Base-by-base conservation (phyloP, 495 filamentous ascomycete species). In the Aspergillus sclerotiicarbonarius region DNA sequence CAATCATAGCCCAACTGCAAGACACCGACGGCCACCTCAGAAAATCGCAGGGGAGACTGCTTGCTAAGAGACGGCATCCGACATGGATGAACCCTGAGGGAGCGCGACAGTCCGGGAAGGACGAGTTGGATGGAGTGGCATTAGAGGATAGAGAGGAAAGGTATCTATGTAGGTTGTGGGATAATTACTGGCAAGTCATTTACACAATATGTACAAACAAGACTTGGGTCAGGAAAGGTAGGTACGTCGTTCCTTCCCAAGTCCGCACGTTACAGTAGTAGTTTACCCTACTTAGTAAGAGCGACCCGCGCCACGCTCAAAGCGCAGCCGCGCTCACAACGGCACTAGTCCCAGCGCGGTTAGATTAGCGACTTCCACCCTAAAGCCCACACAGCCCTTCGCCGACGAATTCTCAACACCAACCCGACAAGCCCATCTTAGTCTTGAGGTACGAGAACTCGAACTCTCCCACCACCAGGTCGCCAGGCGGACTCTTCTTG, bases 401-500 rank as follows among this genome's bases (percentile, higher is more conserved):
- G 71, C 69, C 66, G 61, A 67, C 68, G 71, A 76, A 75, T 77
- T 77, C 73, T 73, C 71, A 72, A 66, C 71, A 68, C 65, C 66
- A 71, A 74, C 73, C 73, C 75, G 75, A 76, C 76, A 77, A 79
- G 75, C 70, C 73, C 68, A 77, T 75, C 68, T 73, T 75, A 67
- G 70, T 73, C 74, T 62, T 69, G 69, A 77, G 76, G 76, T 79
- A 76, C 75, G 76, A 69, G 61, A 55, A 56, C 46, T 65, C 59
- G 58, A 62, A 59, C 59, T 56, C 65, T 73, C 66, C 70, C 62
- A 71, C 68, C 66, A 66, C 66, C 51, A 53, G 60, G 61, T 67
- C 62, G 64, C 66, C 65, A 41, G 67, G 64, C 66, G 63, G 61
- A 63, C 60, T 62, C 68, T 63, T 66, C 61, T 54, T 57, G 33